Percentiles rank a stretch among this genome's conserved stretches.
Conservation (phyloP, 2,329 filamentous ascomycete genomes). For the Fusarium sp. region DNA sequence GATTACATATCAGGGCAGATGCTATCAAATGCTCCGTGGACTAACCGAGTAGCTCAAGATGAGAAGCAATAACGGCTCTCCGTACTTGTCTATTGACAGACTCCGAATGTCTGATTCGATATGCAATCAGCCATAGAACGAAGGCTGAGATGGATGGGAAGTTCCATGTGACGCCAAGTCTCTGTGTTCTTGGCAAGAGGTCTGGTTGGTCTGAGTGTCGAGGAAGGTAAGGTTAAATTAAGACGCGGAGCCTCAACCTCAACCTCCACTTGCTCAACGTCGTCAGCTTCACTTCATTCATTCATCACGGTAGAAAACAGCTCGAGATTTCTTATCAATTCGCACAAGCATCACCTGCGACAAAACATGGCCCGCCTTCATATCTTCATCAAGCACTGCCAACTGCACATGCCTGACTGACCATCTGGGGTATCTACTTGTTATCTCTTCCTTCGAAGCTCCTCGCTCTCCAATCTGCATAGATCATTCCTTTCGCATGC, state of each 20-base stretch:
- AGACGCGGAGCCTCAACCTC: constrained; percentile 15
- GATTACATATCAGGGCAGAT: neutral
- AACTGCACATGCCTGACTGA: constrained; percentile 1
- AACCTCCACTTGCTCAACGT: constrained; percentile 5
- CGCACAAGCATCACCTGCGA: neutral
- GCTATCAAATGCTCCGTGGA: neutral
- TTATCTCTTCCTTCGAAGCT: constrained; percentile 2
- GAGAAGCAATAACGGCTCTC: neutral
- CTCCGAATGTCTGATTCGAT: neutral
- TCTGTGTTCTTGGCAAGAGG: constrained; percentile 25
- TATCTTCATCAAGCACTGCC: neutral
- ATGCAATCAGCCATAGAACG: neutral
- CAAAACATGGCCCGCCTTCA: neutral
- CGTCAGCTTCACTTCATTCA: neutral
- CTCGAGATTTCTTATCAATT: neutral
- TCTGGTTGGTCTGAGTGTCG: constrained; percentile 14
- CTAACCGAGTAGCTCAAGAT: neutral
- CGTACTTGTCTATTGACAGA: neutral
- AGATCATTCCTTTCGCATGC: neutral
- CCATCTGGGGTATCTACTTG: constrained; percentile 19
- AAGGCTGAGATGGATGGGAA: neutral
- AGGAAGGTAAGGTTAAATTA: constrained; percentile 11
- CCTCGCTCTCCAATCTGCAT: neutral
- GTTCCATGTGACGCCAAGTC: constrained; percentile 11
- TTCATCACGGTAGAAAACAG: neutral